These are phyloP conservation scores for Solanum rostratum DNA, from an alignment of 257 asterid genomes.

Conservation along the genomic window DNA sequence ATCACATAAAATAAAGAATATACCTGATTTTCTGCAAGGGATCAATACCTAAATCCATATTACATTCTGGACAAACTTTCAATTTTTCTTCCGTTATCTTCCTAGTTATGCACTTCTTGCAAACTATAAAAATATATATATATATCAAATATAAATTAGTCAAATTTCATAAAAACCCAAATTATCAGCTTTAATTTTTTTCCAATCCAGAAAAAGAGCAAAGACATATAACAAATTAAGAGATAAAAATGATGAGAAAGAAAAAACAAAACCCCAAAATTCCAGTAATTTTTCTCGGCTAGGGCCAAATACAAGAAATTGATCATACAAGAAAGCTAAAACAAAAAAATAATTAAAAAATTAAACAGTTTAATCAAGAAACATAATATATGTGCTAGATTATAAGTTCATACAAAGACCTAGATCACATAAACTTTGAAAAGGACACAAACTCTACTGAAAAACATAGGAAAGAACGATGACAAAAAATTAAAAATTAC, in stretches of 20 bases:
- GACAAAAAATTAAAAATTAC: background rate
- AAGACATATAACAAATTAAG: background rate
- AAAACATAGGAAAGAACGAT: background rate
- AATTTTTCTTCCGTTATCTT: constrained; percentile 35
- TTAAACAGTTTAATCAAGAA: background rate
- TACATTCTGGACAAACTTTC: constrained; percentile 45
- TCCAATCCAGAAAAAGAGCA: background rate
- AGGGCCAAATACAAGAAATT: background rate
- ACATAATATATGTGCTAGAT: background rate
- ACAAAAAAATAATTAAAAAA: background rate
- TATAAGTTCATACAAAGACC: background rate
- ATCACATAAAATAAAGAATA: too few relatives aligned
- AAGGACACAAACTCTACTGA: background rate
- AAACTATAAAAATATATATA: constrained; percentile 25
- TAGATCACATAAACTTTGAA: background rate
- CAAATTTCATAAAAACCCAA: background rate
- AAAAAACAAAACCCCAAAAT: background rate
- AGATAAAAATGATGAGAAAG: background rate
- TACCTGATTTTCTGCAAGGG: constrained; percentile 64
- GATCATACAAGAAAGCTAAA: background rate
- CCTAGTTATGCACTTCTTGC: constrained; percentile 48
- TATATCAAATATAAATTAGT: background rate
- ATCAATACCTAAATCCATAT: constrained; percentile 34
- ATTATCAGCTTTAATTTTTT: too few relatives aligned
- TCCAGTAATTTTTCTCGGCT: background rate